A percentile compares a stretch with the other conserved stretches of the same genome.
Conservation (phyloP, 2,329 filamentous ascomycete species). For the Curvularia eragrostidis region DNA sequence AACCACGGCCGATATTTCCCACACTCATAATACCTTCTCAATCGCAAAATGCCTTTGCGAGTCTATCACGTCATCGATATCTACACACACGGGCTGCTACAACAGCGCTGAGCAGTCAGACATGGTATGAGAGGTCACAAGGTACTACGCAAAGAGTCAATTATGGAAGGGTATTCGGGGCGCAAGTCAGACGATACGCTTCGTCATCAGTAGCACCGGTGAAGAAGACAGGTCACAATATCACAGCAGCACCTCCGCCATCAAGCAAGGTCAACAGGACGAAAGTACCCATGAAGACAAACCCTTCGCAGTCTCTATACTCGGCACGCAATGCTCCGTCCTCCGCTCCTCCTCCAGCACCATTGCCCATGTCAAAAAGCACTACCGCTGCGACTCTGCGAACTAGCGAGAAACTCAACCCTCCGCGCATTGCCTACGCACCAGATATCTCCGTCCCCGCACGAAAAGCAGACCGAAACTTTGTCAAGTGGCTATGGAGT, state of each 20-base stretch:
- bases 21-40: slow-evolving; percentile 6
- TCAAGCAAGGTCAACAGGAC: slow-evolving; percentile 16
- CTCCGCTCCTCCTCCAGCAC: slow-evolving; percentile 7
- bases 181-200: slow-evolving; percentile 8
- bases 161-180: neutral
- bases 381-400: slow-evolving; percentile 14
- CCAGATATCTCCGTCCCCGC: slow-evolving; percentile 70
- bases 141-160: neutral
- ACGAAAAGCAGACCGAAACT: slow-evolving; percentile 55
- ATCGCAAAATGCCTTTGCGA: slow-evolving; percentile 6
- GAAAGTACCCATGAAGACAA: slow-evolving; percentile 9
- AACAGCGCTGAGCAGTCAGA: slow-evolving; percentile 17
- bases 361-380: neutral
- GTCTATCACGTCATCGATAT: slow-evolving; percentile 19
- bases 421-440: slow-evolving; percentile 74
- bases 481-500: slow-evolving; percentile 62
- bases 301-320: neutral
- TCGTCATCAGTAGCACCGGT: slow-evolving; percentile 14
- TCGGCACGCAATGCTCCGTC: neutral
- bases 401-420: slow-evolving; percentile 63
- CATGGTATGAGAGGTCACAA: slow-evolving; percentile 13
- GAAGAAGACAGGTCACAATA: slow-evolving; percentile 14
- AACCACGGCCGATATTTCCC: slow-evolving; percentile 28
- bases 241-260: slow-evolving; percentile 7
- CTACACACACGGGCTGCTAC: slow-evolving; percentile 11